Evolutionary conservation across 2,329 filamentous ascomycete genomes (phyloP).

Genomic region (Sporothrix sp.): DNA sequence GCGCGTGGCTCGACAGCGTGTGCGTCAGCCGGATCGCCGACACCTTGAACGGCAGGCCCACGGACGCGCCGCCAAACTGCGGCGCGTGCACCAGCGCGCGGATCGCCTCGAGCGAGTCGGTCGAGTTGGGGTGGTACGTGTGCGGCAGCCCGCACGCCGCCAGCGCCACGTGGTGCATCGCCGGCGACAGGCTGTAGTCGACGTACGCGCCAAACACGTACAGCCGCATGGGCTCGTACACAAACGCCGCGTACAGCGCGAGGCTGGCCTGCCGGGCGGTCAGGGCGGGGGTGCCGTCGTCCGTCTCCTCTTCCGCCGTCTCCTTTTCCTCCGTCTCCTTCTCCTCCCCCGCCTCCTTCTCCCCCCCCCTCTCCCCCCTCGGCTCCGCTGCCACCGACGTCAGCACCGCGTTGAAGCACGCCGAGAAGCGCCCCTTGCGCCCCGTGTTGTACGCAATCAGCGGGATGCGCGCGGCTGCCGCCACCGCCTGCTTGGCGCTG

Average conservation of each 20-base stretch:
- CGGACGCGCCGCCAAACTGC: constrained; percentile 54
- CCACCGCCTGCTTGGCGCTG: constrained; percentile 32
- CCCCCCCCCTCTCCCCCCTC: too few relatives aligned
- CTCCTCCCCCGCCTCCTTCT: too few relatives aligned
- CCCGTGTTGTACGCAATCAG: constrained; percentile 39
- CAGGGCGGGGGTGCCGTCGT: constrained; percentile 21
- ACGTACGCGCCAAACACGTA: constrained; percentile 59
- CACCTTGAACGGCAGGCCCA: constrained; percentile 61
- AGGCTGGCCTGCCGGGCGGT: constrained; percentile 49
- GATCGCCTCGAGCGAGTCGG: constrained; percentile 49
- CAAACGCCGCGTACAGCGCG: constrained; percentile 51
- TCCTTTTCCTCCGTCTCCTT: too few relatives aligned
- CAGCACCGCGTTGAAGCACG: constrained; percentile 37
- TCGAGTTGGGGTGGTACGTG: constrained; percentile 51
- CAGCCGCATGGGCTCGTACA: constrained; percentile 56
- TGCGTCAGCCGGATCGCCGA: constrained; percentile 54
- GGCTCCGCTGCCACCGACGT: constrained; percentile 39
- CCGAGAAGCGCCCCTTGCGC: constrained; percentile 31
- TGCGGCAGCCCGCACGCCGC: constrained; percentile 58
- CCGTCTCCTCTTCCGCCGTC: constrained; percentile 34
- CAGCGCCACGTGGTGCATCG: constrained; percentile 64
- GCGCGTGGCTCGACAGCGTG: constrained; percentile 56
- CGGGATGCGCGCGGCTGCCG: constrained; percentile 38
- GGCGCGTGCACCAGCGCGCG: constrained; percentile 48
- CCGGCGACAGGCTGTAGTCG: constrained; percentile 59